phyloP scores from a whole-genome alignment of 495 filamentous ascomycete genomes.

The Aspergillus haitiensis region DNA sequence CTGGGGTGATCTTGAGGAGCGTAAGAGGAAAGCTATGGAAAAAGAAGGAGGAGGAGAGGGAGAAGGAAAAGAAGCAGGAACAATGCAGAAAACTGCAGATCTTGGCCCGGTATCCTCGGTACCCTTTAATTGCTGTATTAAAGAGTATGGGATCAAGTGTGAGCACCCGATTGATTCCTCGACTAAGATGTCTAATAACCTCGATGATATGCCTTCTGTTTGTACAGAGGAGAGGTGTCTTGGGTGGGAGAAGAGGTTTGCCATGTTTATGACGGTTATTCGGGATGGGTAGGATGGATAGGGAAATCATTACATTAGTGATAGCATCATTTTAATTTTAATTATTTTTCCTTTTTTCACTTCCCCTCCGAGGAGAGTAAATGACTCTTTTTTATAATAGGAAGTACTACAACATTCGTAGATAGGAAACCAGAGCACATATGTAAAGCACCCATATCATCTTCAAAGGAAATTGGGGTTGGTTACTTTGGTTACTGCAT shows the following conservation, averaged over 20 bases:
- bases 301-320: background rate
- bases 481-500: background rate
- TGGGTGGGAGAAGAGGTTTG: conserved; percentile 54
- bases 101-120: conserved; percentile 25
- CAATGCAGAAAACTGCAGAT: background rate
- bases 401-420: no score
- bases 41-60: conserved; percentile 3
- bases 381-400: background rate
- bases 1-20: conserved; percentile 85
- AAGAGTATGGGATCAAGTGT: conserved; percentile 54
- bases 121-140: conserved; percentile 47
- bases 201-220: conserved; percentile 17
- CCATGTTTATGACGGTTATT: conserved; percentile 51
- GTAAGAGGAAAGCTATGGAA: conserved; percentile 39
- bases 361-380: background rate
- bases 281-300: conserved; percentile 17
- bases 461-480: background rate
- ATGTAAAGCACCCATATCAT: no score
- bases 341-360: background rate
- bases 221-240: conserved; percentile 38
- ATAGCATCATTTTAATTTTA: background rate
- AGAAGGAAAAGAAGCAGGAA: no score
- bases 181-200: conserved; percentile 16
- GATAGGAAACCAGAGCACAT: no score
- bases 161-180: conserved; percentile 26